These are phyloP conservation scores for Lactifluus piperatus DNA, from an alignment of 768 basidiomycete genomes.

Conservation along the genomic window DNA sequence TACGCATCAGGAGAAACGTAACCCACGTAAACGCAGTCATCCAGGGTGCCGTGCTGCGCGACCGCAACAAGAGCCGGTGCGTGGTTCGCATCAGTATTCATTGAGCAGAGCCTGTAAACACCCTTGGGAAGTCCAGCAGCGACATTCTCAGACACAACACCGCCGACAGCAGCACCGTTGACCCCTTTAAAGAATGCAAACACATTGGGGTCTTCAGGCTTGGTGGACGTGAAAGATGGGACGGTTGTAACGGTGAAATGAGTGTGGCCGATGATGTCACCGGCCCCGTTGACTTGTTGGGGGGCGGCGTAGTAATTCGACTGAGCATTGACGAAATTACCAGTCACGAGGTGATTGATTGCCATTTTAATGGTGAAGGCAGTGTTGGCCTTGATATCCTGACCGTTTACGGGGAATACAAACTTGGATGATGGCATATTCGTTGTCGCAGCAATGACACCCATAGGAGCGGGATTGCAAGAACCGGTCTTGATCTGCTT, in stretches of 20 bases:
- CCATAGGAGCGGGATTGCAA: constrained; percentile 57
- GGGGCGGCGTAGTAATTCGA: constrained; percentile 48
- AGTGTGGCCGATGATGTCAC: constrained; percentile 50
- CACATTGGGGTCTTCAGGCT: constrained; percentile 37
- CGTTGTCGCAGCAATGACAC: constrained; percentile 40
- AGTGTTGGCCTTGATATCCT: constrained; percentile 34
- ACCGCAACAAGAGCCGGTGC: constrained; percentile 32
- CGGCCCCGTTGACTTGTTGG: constrained; percentile 39
- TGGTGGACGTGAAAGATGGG: constrained; percentile 38
- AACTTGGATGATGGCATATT: constrained; percentile 53
- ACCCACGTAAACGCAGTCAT: constrained; percentile 35
- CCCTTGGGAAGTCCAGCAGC: constrained; percentile 37
- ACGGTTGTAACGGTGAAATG: constrained; percentile 56
- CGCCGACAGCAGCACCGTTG: constrained; percentile 37
- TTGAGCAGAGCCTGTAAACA: constrained; percentile 33
- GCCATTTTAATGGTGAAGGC: constrained; percentile 47
- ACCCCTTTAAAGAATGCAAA: constrained; percentile 56
- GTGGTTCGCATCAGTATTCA: constrained; percentile 41
- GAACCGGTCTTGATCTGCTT: constrained; percentile 41
- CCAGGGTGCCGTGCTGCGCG: constrained; percentile 36
- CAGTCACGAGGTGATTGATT: constrained; percentile 38
- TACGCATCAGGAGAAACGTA: not conserved
- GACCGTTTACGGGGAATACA: constrained; percentile 37
- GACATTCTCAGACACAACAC: constrained; percentile 33
- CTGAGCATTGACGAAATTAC: constrained; percentile 49